These are phyloP conservation scores for Vitis hybrid DNA, from an alignment of 177 flowering plant genomes.

Conservation along the genomic window DNA sequence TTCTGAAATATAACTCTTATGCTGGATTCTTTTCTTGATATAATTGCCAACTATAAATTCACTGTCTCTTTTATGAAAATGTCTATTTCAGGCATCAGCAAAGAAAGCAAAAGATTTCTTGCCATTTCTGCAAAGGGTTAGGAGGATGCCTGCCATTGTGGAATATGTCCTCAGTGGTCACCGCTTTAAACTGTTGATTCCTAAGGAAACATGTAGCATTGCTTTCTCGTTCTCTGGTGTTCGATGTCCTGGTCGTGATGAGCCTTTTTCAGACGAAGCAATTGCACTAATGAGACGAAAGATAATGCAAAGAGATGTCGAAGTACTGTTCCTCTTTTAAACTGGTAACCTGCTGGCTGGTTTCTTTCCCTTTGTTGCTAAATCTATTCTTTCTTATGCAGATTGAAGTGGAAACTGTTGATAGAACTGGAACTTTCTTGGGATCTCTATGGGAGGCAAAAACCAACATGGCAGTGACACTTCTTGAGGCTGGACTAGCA, in stretches of 20 bases:
- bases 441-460: slow-evolving; percentile 96
- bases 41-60: background rate
- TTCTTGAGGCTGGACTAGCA: slow-evolving; percentile 91
- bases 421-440: slow-evolving; percentile 94
- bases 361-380: slow-evolving; percentile 1
- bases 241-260: slow-evolving; percentile 91
- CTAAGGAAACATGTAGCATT: slow-evolving; percentile 95
- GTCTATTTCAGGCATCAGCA: slow-evolving; percentile 55
- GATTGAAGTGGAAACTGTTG: slow-evolving; percentile 98
- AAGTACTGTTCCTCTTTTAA: slow-evolving; percentile 43
- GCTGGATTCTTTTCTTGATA: background rate
- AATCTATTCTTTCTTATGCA: slow-evolving; percentile 20
- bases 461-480: slow-evolving; percentile 64
- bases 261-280: slow-evolving; percentile 93
- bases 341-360: background rate
- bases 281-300: slow-evolving; percentile 93
- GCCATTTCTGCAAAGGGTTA: slow-evolving; percentile 79
- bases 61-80: background rate
- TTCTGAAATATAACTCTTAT: background rate
- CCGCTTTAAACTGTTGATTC: slow-evolving; percentile 84
- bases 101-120: slow-evolving; percentile 91
- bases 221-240: slow-evolving; percentile 96
- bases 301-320: slow-evolving; percentile 96
- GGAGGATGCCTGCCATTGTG: slow-evolving; percentile 80
- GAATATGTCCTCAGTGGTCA: slow-evolving; percentile 98